A percentile compares a stretch with the other conserved stretches of the same genome.
These are phyloP conservation scores for Pestalotiopsis sp. DNA, from an alignment of 2,329 filamentous ascomycete species.

Conservation along the genomic window DNA sequence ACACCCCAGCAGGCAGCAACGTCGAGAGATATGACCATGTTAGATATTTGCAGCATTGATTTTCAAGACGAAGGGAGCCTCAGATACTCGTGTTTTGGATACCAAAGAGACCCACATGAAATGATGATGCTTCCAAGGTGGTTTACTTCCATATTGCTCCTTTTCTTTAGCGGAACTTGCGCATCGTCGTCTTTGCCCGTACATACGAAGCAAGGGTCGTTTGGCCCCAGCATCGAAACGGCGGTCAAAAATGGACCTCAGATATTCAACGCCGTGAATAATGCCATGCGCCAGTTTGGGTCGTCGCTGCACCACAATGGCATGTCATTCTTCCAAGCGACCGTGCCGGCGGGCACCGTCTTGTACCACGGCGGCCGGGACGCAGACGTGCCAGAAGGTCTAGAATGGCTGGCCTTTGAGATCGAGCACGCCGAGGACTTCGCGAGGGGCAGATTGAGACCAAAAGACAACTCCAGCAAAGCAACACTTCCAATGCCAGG, in stretches of 20 bases:
- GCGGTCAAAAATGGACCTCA: slow-evolving; percentile 58
- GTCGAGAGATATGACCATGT: background rate
- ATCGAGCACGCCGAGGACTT: slow-evolving; percentile 73
- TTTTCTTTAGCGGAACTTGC: background rate
- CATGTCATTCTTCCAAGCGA: slow-evolving; percentile 70
- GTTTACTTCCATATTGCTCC: background rate
- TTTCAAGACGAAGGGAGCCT: background rate
- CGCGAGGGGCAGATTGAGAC: slow-evolving; percentile 37
- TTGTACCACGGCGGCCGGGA: slow-evolving; percentile 66
- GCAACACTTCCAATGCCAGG: background rate
- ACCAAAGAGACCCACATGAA: background rate
- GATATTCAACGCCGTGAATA: slow-evolving; percentile 75
- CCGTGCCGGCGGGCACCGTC: slow-evolving; percentile 64
- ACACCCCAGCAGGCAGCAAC: background rate
- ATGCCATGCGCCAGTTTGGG: slow-evolving; percentile 75
- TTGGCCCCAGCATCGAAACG: slow-evolving; percentile 38
- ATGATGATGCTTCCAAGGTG: background rate
- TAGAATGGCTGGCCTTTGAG: slow-evolving; percentile 78
- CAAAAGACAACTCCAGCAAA: background rate
- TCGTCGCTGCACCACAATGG: slow-evolving; percentile 76
- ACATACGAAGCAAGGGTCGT: slow-evolving; percentile 12
- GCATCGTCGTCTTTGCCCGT: background rate
- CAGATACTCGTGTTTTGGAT: background rate
- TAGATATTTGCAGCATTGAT: background rate
- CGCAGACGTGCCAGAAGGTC: slow-evolving; percentile 48